phyloP scores from a whole-genome alignment of 495 filamentous ascomycete species.

The Melanomma pulvis-pyrius region DNA sequence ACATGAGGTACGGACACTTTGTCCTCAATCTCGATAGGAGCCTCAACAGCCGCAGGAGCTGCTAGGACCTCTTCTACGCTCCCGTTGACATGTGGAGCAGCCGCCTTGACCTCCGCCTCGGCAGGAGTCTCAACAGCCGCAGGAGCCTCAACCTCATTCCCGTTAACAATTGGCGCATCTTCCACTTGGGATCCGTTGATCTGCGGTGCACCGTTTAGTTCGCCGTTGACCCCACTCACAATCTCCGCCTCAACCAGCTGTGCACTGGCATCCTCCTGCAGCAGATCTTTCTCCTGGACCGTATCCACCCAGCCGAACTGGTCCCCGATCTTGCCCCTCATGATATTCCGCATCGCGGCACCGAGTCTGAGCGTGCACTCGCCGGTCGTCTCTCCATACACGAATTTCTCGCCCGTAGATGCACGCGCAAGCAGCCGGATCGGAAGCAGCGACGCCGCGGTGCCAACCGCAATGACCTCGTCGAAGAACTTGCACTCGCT shows the following conservation, averaged over 20 bases:
- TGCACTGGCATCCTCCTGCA: background rate
- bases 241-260: background rate
- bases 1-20: too few species aligned
- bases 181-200: conserved; percentile 1
- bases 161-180: background rate
- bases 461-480: conserved; percentile 21
- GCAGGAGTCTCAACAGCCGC: background rate
- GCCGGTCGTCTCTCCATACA: conserved; percentile 52
- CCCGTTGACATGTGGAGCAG: too few species aligned
- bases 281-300: conserved; percentile 49
- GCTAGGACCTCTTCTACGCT: too few species aligned
- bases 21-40: too few species aligned
- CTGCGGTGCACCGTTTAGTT: conserved; percentile 3
- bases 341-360: conserved; percentile 76
- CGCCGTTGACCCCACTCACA: background rate
- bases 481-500: conserved; percentile 29
- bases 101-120: background rate
- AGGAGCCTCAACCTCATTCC: background rate
- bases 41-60: too few species aligned
- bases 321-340: conserved; percentile 73
- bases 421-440: conserved; percentile 22
- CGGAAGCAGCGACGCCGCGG: conserved; percentile 23
- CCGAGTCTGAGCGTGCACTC: conserved; percentile 65
- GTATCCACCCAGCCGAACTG: conserved; percentile 68
- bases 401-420: conserved; percentile 18